Conservation (phyloP, 2,329 filamentous ascomycete genomes). For the Xylaria polymorpha region DNA sequence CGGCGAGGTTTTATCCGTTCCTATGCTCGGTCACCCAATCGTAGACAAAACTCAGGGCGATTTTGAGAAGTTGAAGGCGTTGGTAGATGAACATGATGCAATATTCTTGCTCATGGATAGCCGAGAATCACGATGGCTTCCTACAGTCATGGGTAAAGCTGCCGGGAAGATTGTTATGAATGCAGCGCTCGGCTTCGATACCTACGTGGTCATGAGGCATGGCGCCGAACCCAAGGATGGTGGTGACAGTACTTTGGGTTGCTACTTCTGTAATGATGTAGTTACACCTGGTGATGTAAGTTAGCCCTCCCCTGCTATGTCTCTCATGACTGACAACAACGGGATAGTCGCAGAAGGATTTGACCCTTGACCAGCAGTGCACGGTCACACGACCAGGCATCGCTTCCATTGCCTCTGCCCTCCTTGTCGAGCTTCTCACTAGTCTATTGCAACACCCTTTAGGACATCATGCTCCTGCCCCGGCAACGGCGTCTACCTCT, state of each 20-base stretch:
- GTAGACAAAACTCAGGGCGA: slow-evolving; percentile 78
- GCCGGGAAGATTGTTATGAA: slow-evolving; percentile 96
- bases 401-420: slow-evolving; percentile 89
- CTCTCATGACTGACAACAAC: slow-evolving; percentile 41
- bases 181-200: slow-evolving; percentile 94
- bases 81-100: slow-evolving; percentile 88
- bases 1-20: slow-evolving; percentile 86
- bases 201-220: slow-evolving; percentile 97
- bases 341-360: slow-evolving; percentile 87
- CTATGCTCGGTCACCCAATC: slow-evolving; percentile 94
- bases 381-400: slow-evolving; percentile 95
- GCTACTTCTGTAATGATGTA: slow-evolving; percentile 99
- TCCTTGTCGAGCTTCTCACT: slow-evolving; percentile 89
- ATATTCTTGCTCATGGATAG: slow-evolving; percentile 99
- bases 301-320: background rate
- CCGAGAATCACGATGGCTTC: slow-evolving; percentile 92
- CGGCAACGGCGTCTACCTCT: slow-evolving; percentile 54
- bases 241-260: slow-evolving; percentile 79
- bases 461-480: slow-evolving; percentile 71
- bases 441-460: slow-evolving; percentile 89
- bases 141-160: slow-evolving; percentile 95
- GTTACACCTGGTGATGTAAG: slow-evolving; percentile 92
- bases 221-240: slow-evolving; percentile 72
- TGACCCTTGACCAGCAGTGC: slow-evolving; percentile 96
- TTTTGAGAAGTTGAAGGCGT: slow-evolving; percentile 76